A percentile compares a stretch with the other conserved stretches of the same genome.
phyloP scores from a whole-genome alignment of 1,139 yeast species.

The Cylindricascospora bacillispora region DNA sequence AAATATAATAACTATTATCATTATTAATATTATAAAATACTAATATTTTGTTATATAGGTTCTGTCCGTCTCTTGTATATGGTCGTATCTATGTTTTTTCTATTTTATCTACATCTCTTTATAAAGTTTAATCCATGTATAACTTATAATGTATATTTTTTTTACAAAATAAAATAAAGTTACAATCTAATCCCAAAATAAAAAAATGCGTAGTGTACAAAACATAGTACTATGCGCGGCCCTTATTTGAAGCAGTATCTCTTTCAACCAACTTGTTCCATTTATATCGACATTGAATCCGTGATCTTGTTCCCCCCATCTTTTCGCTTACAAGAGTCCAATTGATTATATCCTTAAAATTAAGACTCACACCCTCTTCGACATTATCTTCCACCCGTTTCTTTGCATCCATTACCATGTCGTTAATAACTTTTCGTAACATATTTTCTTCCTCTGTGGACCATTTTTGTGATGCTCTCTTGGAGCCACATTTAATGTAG shows the following conservation, averaged over 20 bases:
- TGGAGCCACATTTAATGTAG: constrained; percentile 78
- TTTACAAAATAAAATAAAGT: constrained; percentile 34
- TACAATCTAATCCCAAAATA: constrained; percentile 38
- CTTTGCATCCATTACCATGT: constrained; percentile 24
- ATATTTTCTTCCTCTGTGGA: constrained; percentile 53
- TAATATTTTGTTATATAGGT: too few species aligned
- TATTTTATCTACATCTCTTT: too few species aligned
- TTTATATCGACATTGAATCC: constrained; percentile 81
- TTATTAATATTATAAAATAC: too few species aligned
- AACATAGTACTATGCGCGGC: constrained; percentile 13
- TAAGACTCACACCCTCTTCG: constrained; percentile 11
- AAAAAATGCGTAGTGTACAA: constrained; percentile 24
- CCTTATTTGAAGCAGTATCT: constrained; percentile 31
- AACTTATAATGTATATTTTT: too few species aligned
- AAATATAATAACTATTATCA: too few species aligned
- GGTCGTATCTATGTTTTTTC: too few species aligned
- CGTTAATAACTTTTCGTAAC: constrained; percentile 43
- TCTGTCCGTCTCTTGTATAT: too few species aligned
- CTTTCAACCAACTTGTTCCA: constrained; percentile 64
- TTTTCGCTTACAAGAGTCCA: constrained; percentile 77
- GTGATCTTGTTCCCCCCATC: constrained; percentile 67
- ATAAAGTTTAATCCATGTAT: too few species aligned
- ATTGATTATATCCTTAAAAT: constrained; percentile 33
- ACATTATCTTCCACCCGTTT: constrained; percentile 10
- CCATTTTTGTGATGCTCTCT: constrained; percentile 72